Evolutionary conservation across 2,329 filamentous ascomycete species (phyloP).

Genomic region (Moelleriella libera): DNA sequence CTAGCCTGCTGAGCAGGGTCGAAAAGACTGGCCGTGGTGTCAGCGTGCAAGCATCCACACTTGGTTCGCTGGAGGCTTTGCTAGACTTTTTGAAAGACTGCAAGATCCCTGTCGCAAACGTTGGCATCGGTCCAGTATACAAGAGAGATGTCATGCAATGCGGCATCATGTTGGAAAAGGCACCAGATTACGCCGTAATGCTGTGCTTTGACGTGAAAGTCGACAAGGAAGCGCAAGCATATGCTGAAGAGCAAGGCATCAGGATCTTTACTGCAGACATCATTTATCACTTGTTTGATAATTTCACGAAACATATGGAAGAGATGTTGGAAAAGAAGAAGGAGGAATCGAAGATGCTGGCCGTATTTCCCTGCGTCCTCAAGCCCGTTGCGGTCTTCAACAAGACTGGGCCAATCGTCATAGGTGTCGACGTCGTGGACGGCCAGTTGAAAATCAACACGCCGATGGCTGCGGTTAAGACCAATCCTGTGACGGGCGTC

Average conservation of each 20-base stretch:
- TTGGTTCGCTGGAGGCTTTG: conserved; percentile 89
- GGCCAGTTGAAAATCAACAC: conserved; percentile 78
- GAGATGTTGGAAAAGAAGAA: conserved; percentile 80
- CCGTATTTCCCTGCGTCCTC: conserved; percentile 93
- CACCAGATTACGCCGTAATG: conserved; percentile 95
- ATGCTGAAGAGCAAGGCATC: conserved; percentile 87
- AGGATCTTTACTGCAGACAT: conserved; percentile 99
- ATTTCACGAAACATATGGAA: conserved; percentile 91
- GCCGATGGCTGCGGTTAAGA: conserved; percentile 76
- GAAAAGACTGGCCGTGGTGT: conserved; percentile 89
- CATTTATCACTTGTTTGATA: conserved; percentile 96
- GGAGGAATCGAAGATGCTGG: conserved; percentile 88
- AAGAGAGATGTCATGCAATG: conserved; percentile 95
- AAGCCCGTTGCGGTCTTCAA: conserved; percentile 90
- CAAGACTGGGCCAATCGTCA: conserved; percentile 89
- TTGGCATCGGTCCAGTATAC: conserved; percentile 93
- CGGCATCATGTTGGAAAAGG: conserved; percentile 93
- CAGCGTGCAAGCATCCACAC: conserved; percentile 90
- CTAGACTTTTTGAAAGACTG: conserved; percentile 90
- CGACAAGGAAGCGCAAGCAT: conserved; percentile 84
- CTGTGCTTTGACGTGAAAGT: conserved; percentile 99
- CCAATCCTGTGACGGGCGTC: conserved; percentile 59
- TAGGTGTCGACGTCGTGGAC: conserved; percentile 92
- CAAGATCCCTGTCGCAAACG: conserved; percentile 96
- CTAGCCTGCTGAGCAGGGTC: conserved; percentile 79